These are phyloP conservation scores for Neospora caninum DNA, from an alignment of 169 alveolate species.

Conservation along the genomic window DNA sequence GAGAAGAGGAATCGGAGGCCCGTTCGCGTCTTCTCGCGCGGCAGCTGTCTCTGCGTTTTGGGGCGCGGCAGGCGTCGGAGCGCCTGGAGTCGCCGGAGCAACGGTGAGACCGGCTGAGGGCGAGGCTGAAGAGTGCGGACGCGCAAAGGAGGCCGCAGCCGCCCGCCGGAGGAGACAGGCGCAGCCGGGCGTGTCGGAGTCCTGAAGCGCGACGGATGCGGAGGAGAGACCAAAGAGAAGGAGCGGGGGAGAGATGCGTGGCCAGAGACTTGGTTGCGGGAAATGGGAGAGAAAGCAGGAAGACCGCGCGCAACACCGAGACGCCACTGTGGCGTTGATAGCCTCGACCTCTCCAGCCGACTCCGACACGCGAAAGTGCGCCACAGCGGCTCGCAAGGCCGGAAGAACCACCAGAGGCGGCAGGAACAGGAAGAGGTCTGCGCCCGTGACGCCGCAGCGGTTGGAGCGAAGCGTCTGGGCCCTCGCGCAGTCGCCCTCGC, in stretches of 20 bases:
- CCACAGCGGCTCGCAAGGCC: not conserved
- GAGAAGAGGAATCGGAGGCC: not conserved
- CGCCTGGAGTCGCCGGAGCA: not conserved
- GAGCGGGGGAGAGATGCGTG: not conserved
- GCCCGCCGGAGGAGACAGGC: not conserved
- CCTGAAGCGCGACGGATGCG: not conserved
- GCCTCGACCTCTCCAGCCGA: not conserved
- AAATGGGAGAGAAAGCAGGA: not conserved
- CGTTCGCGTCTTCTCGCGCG: not conserved
- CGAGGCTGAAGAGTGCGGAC: not conserved
- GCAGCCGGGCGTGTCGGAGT: not conserved
- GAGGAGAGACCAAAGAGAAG: not conserved
- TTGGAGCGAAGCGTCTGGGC: not conserved
- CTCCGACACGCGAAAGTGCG: not conserved
- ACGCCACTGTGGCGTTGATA: not conserved
- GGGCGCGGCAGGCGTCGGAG: not conserved
- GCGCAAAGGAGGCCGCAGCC: not conserved
- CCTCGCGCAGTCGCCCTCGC: not conserved
- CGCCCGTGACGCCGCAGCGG: not conserved
- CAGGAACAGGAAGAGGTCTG: not conserved
- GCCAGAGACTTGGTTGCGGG: constrained; percentile 4
- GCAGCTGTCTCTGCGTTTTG: not conserved
- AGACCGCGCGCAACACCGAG: not conserved
- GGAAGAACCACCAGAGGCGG: constrained; percentile 13
- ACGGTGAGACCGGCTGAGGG: not conserved